Conservation (phyloP, 768 basidiomycete species). For the Hericium coralloides region DNA sequence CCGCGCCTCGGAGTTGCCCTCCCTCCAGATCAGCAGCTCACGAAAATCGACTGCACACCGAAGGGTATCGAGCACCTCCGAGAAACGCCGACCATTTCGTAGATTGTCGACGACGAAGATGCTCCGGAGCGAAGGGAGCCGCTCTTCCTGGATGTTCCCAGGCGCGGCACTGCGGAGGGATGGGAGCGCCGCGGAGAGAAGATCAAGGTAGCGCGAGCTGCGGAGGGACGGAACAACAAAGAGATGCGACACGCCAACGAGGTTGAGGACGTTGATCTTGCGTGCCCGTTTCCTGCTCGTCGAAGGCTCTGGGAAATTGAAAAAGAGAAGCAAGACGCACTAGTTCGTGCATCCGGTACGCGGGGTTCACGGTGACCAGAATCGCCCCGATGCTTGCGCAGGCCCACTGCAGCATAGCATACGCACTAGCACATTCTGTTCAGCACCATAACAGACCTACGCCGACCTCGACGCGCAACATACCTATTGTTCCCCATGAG, state of each 20-base stretch:
- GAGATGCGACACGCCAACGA: constrained; percentile 60
- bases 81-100: constrained; percentile 26
- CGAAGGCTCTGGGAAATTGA: neutral
- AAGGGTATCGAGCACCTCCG: constrained; percentile 30
- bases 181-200: constrained; percentile 50
- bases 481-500: constrained; percentile 85
- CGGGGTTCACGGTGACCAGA: constrained; percentile 76
- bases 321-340: constrained; percentile 31
- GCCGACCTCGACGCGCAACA: constrained; percentile 2
- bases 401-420: constrained; percentile 80
- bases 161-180: constrained; percentile 40
- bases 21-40: constrained; percentile 62
- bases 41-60: constrained; percentile 59
- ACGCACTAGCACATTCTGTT: constrained; percentile 40
- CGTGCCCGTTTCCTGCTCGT: neutral
- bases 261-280: constrained; percentile 50
- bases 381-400: constrained; percentile 81
- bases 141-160: constrained; percentile 47
- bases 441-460: neutral
- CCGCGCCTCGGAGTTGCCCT: constrained; percentile 35
- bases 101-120: constrained; percentile 62
- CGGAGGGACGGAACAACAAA: constrained; percentile 67
- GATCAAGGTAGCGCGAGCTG: constrained; percentile 51
- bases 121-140: constrained; percentile 52
- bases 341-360: constrained; percentile 64